These are phyloP conservation scores for Cercospora zeae-maydis DNA, from an alignment of 2,329 filamentous ascomycete species.

Conservation along the genomic window DNA sequence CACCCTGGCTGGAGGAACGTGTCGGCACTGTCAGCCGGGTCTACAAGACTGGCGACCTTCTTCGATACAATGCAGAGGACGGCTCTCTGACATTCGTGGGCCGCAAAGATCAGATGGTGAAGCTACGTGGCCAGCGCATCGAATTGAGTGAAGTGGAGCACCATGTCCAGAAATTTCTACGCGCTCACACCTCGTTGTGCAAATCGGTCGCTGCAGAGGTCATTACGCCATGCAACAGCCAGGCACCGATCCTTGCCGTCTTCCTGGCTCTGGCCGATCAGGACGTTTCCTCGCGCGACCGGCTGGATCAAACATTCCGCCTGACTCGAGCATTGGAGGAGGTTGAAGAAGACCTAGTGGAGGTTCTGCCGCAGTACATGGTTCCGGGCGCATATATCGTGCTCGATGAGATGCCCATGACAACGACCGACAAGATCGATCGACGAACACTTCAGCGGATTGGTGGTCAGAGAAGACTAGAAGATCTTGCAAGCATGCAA, in stretches of 20 bases:
- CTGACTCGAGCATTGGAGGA: conserved; percentile 42
- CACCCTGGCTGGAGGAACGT: conserved; percentile 37
- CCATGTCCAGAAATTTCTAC: conserved; percentile 3
- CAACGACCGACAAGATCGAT: conserved; percentile 68
- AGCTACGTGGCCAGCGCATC: conserved; percentile 71
- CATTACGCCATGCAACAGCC: neutral
- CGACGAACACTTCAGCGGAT: conserved; percentile 46
- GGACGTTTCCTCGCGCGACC: neutral
- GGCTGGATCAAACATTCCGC: conserved; percentile 2
- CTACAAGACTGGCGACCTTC: conserved; percentile 54
- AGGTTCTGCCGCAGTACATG: conserved; percentile 71
- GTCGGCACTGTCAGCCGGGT: neutral
- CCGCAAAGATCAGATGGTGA: conserved; percentile 71
- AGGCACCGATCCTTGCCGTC: neutral
- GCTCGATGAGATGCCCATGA: conserved; percentile 62
- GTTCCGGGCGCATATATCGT: conserved; percentile 69
- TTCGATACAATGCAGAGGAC: conserved; percentile 53
- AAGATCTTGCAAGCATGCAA: conserved; percentile 35
- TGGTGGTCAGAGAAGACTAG: conserved; percentile 46
- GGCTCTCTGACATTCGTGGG: conserved; percentile 47
- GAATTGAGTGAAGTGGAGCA: conserved; percentile 69
- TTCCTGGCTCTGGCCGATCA: neutral
- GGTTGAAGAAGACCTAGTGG: conserved; percentile 24
- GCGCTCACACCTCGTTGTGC: neutral
- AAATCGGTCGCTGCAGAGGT: conserved; percentile 8